phyloP scores from a whole-genome alignment of 208 protist species.

The Borovskyia barvae region DNA sequence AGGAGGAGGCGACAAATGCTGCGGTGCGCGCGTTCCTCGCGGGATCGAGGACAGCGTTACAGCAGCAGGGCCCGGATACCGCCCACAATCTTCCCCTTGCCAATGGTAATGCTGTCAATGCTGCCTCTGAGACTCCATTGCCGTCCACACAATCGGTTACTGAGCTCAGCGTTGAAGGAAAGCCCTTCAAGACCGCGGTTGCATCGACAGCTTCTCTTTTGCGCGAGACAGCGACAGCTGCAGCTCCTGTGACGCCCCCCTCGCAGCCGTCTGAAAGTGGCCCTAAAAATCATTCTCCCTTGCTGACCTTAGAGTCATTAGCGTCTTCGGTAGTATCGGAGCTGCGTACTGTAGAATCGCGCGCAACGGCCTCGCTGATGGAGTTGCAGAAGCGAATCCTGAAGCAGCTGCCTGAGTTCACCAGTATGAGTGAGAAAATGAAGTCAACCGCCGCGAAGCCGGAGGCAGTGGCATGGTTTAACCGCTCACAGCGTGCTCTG shows the following conservation, averaged over 20 bases:
- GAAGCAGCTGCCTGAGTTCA: conserved; percentile 61
- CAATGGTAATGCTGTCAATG: background rate
- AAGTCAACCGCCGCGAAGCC: conserved; percentile 36
- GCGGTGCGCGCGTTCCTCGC: conserved; percentile 3
- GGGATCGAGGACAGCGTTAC: conserved; percentile 6
- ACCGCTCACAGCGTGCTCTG: conserved; percentile 38
- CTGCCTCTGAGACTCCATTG: no score
- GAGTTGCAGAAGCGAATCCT: conserved; percentile 70
- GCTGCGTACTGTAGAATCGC: conserved; percentile 11
- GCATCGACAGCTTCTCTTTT: background rate
- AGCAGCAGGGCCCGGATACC: conserved; percentile 9
- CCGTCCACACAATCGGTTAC: no score
- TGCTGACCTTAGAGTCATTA: conserved; percentile 4
- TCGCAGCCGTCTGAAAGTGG: background rate
- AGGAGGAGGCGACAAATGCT: conserved; percentile 16
- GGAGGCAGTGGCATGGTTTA: conserved; percentile 75
- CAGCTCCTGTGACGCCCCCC: background rate
- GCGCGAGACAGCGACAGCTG: background rate
- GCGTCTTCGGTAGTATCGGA: conserved; percentile 19
- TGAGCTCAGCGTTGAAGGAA: no score
- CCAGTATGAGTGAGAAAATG: conserved; percentile 51
- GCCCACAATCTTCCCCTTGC: background rate
- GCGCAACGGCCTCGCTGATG: conserved; percentile 34
- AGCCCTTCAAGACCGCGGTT: background rate
- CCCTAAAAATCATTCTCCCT: background rate